phyloP scores from a whole-genome alignment of 1,284 basidiomycete species.

The Heliocybe sulcata region DNA sequence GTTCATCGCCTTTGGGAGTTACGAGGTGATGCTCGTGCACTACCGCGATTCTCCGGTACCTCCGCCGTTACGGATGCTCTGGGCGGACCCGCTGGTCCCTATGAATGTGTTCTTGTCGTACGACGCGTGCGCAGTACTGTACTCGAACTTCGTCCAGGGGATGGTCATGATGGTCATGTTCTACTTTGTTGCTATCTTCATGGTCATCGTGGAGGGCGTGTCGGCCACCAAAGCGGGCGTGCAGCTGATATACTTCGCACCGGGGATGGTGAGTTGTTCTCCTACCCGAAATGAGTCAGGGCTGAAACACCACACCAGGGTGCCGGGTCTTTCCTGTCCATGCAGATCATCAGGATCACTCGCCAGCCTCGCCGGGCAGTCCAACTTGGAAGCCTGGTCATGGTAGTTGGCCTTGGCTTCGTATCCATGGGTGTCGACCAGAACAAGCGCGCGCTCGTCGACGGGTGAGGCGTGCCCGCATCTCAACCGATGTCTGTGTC shows the following conservation, averaged over 20 bases:
- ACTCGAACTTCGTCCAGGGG: constrained; percentile 30
- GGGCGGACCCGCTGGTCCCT: constrained; percentile 34
- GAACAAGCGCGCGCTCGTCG: constrained; percentile 25
- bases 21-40: constrained; percentile 33
- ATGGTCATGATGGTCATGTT: constrained; percentile 46
- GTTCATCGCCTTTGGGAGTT: constrained; percentile 27
- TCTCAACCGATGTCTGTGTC: background rate
- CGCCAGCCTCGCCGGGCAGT: constrained; percentile 35
- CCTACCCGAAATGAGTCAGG: background rate
- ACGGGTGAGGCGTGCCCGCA: constrained; percentile 20
- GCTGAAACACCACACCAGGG: constrained; percentile 15
- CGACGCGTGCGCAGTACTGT: constrained; percentile 31
- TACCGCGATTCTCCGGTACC: background rate
- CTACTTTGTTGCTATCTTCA: constrained; percentile 46
- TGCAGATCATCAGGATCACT: constrained; percentile 20
- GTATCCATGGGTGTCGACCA: constrained; percentile 33
- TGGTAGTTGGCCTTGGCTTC: constrained; percentile 32
- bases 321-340: constrained; percentile 21
- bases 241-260: constrained; percentile 41
- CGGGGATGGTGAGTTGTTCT: constrained; percentile 29
- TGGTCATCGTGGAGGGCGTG: constrained; percentile 33
- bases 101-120: constrained; percentile 27
- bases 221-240: constrained; percentile 30
- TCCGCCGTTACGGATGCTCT: constrained; percentile 17
- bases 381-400: constrained; percentile 27